Evolutionary conservation across 2,329 filamentous ascomycete species (phyloP).

Genomic region (Botrytis porri): DNA sequence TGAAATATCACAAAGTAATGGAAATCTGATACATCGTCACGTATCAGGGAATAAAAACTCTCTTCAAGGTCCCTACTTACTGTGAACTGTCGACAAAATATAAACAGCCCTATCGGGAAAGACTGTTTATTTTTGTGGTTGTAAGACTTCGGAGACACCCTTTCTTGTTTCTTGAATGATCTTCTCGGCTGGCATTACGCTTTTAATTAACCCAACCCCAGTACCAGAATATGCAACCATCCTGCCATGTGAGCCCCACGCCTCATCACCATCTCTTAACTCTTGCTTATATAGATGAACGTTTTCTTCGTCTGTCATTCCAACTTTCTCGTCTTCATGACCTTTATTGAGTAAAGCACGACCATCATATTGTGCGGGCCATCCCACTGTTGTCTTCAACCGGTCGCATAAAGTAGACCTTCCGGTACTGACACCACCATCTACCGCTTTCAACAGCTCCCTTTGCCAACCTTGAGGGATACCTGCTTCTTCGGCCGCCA

Average conservation of each 20-base stretch:
- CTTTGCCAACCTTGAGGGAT: conserved; percentile 47
- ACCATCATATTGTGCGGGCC: conserved; percentile 56
- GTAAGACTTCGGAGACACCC: neutral
- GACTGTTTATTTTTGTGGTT: neutral
- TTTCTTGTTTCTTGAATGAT: conserved; percentile 43
- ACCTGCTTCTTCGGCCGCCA: conserved; percentile 46
- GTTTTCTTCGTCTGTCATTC: conserved; percentile 43
- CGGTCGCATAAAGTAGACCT: conserved; percentile 51
- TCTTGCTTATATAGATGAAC: conserved; percentile 43
- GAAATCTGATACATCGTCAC: neutral
- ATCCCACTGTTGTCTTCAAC: conserved; percentile 53
- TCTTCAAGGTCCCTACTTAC: neutral
- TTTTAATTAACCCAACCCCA: conserved; percentile 56
- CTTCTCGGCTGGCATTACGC: conserved; percentile 48
- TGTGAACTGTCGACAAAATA: neutral
- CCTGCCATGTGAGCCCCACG: conserved; percentile 51
- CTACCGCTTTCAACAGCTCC: conserved; percentile 45
- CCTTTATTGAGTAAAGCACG: conserved; percentile 57
- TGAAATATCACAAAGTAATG: neutral
- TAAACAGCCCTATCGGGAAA: neutral
- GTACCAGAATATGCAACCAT: conserved; percentile 62
- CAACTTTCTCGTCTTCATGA: conserved; percentile 43
- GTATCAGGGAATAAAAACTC: neutral
- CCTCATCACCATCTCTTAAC: conserved; percentile 47
- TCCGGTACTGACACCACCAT: conserved; percentile 50